Conservation (phyloP, 208 protist species). For the Herpetomonas tarakana region DNA sequence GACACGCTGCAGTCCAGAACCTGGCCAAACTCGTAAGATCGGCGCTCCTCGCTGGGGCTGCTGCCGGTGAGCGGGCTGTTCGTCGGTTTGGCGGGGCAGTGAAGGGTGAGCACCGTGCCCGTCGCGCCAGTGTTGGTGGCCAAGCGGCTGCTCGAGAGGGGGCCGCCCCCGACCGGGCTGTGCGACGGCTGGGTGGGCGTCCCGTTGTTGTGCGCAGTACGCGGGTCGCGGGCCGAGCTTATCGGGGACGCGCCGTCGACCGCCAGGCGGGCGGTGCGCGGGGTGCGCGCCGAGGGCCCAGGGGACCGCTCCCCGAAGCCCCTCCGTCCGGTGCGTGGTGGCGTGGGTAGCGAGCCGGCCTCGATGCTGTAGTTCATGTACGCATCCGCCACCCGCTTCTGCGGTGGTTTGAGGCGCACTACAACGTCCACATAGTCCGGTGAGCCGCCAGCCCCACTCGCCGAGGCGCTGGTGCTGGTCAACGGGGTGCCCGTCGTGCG, state of each 20-base stretch:
- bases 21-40: constrained; percentile 58
- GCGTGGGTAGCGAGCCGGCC: constrained; percentile 14
- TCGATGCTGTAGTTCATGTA: constrained; percentile 11
- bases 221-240: neutral
- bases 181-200: neutral
- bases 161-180: neutral
- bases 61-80: constrained; percentile 7
- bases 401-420: constrained; percentile 27
- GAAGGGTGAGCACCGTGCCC: neutral
- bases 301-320: neutral
- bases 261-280: neutral
- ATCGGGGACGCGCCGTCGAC: neutral
- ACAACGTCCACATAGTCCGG: constrained; percentile 36
- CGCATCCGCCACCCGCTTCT: neutral
- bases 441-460: neutral
- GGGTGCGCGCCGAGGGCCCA: neutral
- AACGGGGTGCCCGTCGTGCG: neutral
- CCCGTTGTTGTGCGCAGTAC: neutral
- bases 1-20: constrained; percentile 44
- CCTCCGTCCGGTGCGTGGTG: neutral
- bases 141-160: neutral
- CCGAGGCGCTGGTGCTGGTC: neutral
- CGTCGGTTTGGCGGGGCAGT: neutral
- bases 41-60: constrained; percentile 9
- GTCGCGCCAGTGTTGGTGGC: neutral